These are phyloP conservation scores for Moesziomyces sp. DNA, from an alignment of 1,284 basidiomycete species.

Conservation along the genomic window DNA sequence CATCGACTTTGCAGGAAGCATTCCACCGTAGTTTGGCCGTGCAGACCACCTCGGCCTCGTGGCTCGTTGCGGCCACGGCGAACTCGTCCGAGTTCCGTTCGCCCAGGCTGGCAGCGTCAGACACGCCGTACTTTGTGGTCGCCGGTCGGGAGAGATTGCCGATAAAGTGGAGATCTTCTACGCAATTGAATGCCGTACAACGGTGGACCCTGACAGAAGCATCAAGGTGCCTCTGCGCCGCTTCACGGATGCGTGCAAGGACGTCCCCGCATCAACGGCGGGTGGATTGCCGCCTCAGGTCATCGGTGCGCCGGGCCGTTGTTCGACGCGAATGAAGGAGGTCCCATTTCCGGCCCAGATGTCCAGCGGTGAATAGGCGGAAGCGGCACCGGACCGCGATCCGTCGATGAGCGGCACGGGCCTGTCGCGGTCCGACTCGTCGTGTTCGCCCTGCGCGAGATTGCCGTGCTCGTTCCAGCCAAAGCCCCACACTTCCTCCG, in stretches of 20 bases:
- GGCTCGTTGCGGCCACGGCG: neutral
- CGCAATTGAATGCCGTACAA: too few species aligned
- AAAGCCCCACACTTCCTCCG: conserved; percentile 37
- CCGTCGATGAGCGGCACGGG: conserved; percentile 23
- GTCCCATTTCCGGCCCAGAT: conserved; percentile 49
- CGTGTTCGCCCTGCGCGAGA: conserved; percentile 41
- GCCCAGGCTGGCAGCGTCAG: neutral
- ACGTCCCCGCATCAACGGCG: too few species aligned
- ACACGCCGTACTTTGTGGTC: neutral
- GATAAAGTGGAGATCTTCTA: neutral
- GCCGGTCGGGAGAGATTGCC: neutral
- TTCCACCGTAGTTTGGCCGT: neutral
- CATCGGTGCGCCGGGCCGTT: too few species aligned
- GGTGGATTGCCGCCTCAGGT: neutral
- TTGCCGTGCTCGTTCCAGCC: conserved; percentile 57
- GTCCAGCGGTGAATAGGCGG: conserved; percentile 11
- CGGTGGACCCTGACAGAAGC: too few species aligned
- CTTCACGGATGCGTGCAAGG: too few species aligned
- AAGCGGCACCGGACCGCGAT: conserved; percentile 29
- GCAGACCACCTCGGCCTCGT: neutral
- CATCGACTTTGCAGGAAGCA: conserved; percentile 4
- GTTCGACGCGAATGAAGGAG: conserved; percentile 40
- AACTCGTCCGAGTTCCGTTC: neutral
- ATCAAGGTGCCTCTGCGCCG: too few species aligned
- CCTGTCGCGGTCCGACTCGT: conserved; percentile 31